phyloP scores from a whole-genome alignment of 768 basidiomycete species.

The Sporobolomyces phaffii region DNA sequence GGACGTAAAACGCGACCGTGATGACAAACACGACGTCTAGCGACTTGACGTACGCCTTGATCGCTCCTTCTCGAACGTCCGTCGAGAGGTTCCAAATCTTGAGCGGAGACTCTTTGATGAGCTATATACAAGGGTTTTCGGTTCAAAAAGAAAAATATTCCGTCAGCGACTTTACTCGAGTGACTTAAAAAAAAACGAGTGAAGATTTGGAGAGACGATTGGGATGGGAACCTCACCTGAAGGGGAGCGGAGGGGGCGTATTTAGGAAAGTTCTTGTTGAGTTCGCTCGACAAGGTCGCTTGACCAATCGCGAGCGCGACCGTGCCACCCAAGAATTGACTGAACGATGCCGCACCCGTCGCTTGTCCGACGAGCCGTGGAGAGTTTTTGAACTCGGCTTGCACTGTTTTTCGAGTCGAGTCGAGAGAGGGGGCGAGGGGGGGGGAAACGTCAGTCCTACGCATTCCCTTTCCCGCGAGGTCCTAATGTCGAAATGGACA shows the following conservation, averaged over 20 bases:
- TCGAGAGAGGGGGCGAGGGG: too few relatives aligned
- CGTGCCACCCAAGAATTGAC: slow-evolving; percentile 44
- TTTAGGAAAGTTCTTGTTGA: slow-evolving; percentile 43
- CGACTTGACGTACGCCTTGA: slow-evolving; percentile 37
- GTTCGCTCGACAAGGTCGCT: slow-evolving; percentile 45
- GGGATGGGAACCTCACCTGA: too few relatives aligned
- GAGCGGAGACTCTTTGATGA: slow-evolving; percentile 40
- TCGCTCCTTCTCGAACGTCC: slow-evolving; percentile 16
- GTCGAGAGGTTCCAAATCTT: slow-evolving; percentile 43
- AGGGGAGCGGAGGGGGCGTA: slow-evolving; percentile 40
- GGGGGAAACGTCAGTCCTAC: background rate
- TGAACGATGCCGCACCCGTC: slow-evolving; percentile 39
- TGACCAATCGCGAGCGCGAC: slow-evolving; percentile 47
- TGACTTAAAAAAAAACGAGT: too few relatives aligned
- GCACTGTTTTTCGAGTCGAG: too few relatives aligned
- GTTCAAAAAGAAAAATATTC: background rate
- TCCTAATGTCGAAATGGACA: background rate
- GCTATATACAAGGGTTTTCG: slow-evolving; percentile 3
- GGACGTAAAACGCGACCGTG: slow-evolving; percentile 44
- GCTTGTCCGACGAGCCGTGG: slow-evolving; percentile 43
- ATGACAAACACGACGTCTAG: slow-evolving; percentile 45
- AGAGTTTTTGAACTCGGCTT: slow-evolving; percentile 37
- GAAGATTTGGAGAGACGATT: background rate
- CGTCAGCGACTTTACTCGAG: background rate
- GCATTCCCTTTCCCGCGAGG: background rate